Percentiles rank a stretch among this genome's conserved stretches.
These are phyloP conservation scores for Stagonosporopsis rhizophila DNA, from an alignment of 2,329 filamentous ascomycete species.

Conservation along the genomic window DNA sequence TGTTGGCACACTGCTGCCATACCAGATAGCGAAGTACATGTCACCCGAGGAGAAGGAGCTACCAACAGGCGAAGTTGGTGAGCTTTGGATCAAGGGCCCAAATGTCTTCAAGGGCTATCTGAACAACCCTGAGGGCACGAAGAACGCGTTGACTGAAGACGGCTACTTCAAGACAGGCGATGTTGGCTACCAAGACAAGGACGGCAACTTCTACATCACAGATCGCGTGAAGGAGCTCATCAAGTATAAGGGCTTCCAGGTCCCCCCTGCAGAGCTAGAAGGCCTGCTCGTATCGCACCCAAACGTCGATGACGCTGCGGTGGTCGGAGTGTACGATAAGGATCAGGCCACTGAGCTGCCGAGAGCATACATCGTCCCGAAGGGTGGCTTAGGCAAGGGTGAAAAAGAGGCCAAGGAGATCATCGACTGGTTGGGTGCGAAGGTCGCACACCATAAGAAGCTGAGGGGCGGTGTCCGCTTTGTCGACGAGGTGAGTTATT, in stretches of 20 bases:
- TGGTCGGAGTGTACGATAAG: constrained; percentile 53
- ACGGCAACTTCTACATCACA: constrained; percentile 88
- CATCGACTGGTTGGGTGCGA: constrained; percentile 51
- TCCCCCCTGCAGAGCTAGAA: constrained; percentile 57
- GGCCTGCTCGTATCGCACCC: constrained; percentile 53
- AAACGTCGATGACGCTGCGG: constrained; percentile 54
- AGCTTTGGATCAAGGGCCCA: constrained; percentile 75
- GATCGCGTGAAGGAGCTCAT: constrained; percentile 66
- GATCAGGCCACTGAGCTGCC: constrained; percentile 56
- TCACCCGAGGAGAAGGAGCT: constrained; percentile 66
- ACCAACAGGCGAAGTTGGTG: constrained; percentile 63
- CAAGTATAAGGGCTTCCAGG: constrained; percentile 57
- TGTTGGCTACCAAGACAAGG: constrained; percentile 76
- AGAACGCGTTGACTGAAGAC: constrained; percentile 73
- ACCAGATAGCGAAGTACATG: constrained; percentile 83
- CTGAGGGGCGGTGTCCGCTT: constrained; percentile 56
- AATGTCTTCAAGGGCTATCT: constrained; percentile 83
- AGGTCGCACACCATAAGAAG: constrained; percentile 57
- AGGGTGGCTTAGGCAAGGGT: constrained; percentile 37
- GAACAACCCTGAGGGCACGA: constrained; percentile 74
- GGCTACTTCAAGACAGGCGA: constrained; percentile 94
- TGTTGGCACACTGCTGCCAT: constrained; percentile 78
- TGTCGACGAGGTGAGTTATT: constrained; percentile 43
- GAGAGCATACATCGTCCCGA: constrained; percentile 48
- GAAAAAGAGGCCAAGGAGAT: constrained; percentile 50